Evolutionary conservation across 2,329 filamentous ascomycete species (phyloP).

Genomic region (Venturia nashicola): DNA sequence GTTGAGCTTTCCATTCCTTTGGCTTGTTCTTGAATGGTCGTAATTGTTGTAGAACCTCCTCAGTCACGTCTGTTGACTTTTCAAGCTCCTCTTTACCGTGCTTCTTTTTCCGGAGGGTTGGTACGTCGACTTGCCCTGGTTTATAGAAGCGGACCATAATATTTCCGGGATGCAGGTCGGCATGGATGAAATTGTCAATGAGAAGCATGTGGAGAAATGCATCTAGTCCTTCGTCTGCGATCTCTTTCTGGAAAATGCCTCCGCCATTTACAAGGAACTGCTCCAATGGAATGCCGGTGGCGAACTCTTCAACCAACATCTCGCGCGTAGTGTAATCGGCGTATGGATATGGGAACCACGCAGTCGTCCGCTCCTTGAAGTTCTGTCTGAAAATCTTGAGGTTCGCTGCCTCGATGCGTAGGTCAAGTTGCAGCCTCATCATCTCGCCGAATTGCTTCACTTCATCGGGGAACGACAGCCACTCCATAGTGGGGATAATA

Average conservation of each 20-base stretch:
- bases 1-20: slow-evolving; percentile 59
- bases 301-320: slow-evolving; percentile 90
- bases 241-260: slow-evolving; percentile 84
- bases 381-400: slow-evolving; percentile 77
- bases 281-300: slow-evolving; percentile 81
- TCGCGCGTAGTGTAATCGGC: slow-evolving; percentile 83
- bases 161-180: slow-evolving; percentile 91
- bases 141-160: slow-evolving; percentile 99
- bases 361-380: slow-evolving; percentile 78
- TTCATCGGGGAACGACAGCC: slow-evolving; percentile 91
- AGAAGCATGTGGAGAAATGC: slow-evolving; percentile 94
- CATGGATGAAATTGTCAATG: slow-evolving; percentile 95
- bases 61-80: slow-evolving; percentile 63
- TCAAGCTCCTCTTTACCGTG: slow-evolving; percentile 16
- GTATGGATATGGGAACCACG: slow-evolving; percentile 96
- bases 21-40: slow-evolving; percentile 59
- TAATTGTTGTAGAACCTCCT: slow-evolving; percentile 70
- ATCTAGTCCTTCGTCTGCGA: slow-evolving; percentile 88
- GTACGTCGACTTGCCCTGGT: slow-evolving; percentile 57
- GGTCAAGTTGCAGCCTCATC: slow-evolving; percentile 95
- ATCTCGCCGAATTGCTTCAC: slow-evolving; percentile 91
- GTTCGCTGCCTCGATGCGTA: slow-evolving; percentile 90
- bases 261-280: slow-evolving; percentile 87
- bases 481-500: slow-evolving; percentile 84
- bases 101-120: slow-evolving; percentile 18